Evolutionary conservation across 257 asterid genomes (phyloP).

Genomic region (Scutellaria baicalensis): DNA sequence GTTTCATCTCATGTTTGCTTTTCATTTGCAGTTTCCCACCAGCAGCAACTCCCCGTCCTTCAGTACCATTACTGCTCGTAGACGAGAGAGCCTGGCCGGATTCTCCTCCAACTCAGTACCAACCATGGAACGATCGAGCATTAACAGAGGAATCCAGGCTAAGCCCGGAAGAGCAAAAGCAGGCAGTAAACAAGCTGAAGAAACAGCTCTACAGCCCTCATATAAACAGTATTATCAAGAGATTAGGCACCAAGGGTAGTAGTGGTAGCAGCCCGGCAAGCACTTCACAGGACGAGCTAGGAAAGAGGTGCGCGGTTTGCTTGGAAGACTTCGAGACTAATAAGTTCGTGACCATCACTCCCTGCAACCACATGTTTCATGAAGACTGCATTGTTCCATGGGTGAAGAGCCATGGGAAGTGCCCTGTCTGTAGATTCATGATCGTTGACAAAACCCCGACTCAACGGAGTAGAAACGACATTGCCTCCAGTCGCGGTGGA

Average conservation of each 20-base stretch:
- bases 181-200: constrained; percentile 46
- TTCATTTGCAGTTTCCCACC: constrained; percentile 36
- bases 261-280: background rate
- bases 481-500: background rate
- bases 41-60: constrained; percentile 9
- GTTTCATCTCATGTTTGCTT: background rate
- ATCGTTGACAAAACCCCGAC: background rate
- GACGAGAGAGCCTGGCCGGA: constrained; percentile 2
- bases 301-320: constrained; percentile 70
- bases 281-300: constrained; percentile 35
- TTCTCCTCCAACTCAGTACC: constrained; percentile 7
- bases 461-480: background rate
- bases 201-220: constrained; percentile 71
- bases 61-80: constrained; percentile 15
- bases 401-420: constrained; percentile 66
- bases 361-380: constrained; percentile 89
- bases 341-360: constrained; percentile 61
- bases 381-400: constrained; percentile 89
- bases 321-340: constrained; percentile 74
- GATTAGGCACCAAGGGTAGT: constrained; percentile 27
- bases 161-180: constrained; percentile 46
- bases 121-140: constrained; percentile 7
- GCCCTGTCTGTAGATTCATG: constrained; percentile 74
- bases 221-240: constrained; percentile 36
- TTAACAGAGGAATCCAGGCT: constrained; percentile 33